These are phyloP conservation scores for Diversispora eburnea DNA, from an alignment of 192 early-diverging fungal genomes.

Conservation along the genomic window DNA sequence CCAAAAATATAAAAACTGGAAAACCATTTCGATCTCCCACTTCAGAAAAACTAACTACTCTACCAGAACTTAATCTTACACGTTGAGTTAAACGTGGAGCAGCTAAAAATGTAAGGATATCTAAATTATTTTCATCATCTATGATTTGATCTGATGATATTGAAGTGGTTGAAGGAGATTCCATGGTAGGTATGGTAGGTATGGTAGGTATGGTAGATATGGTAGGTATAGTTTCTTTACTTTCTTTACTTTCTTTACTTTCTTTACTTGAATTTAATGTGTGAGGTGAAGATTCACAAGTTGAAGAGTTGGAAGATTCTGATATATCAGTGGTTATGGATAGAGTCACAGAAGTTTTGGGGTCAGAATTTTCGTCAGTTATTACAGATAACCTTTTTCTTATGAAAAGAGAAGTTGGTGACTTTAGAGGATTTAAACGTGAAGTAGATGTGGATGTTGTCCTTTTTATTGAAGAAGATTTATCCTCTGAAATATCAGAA, in stretches of 20 bases:
- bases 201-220: not conserved
- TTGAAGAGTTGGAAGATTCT: not conserved
- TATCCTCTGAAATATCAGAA: not conserved
- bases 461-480: conserved; percentile 6
- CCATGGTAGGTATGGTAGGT: not conserved
- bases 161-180: conserved; percentile 3
- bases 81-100: conserved; percentile 38
- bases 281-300: conserved; percentile 3
- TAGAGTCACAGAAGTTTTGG: not conserved
- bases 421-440: not conserved
- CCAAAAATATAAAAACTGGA: conserved; percentile 38
- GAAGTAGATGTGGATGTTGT: not conserved
- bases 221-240: not conserved
- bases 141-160: not conserved
- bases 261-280: not conserved
- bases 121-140: not conserved
- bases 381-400: not conserved
- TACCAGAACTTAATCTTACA: conserved; percentile 38
- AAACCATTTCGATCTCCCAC: conserved; percentile 40
- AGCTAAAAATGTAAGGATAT: conserved; percentile 14
- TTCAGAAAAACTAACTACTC: conserved; percentile 41
- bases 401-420: not conserved
- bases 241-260: too few relatives aligned
- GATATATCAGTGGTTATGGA: not conserved
- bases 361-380: not conserved